Evolutionary conservation across 495 filamentous ascomycete species (phyloP).

Genomic region (Xylaria curta): DNA sequence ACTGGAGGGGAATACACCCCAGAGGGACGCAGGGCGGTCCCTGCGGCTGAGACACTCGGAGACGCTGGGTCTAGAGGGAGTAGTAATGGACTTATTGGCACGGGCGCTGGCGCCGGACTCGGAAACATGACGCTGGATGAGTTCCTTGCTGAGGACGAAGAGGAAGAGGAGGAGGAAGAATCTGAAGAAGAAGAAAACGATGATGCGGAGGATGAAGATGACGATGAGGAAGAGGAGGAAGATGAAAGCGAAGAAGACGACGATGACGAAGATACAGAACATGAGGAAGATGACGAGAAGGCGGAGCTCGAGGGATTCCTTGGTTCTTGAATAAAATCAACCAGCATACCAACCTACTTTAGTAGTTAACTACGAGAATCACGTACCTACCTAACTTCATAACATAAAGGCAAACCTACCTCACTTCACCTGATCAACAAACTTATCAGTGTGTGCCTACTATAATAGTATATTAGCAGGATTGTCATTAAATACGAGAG

Average conservation of each 20-base stretch:
- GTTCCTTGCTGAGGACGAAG: constrained; percentile 76
- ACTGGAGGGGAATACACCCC: constrained; percentile 44
- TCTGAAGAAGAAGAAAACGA: constrained; percentile 42
- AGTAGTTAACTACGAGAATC: not conserved
- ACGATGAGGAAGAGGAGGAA: constrained; percentile 34
- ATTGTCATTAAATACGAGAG: not conserved
- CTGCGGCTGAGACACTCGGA: constrained; percentile 72
- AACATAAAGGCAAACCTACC: not conserved
- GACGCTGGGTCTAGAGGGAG: constrained; percentile 51
- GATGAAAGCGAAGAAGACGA: constrained; percentile 52
- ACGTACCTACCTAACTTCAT: not conserved
- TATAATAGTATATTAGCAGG: not conserved
- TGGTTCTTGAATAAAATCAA: constrained; percentile 27
- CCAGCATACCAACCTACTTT: not conserved
- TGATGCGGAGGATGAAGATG: constrained; percentile 26
- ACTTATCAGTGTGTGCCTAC: not conserved
- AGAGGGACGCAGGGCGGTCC: constrained; percentile 50
- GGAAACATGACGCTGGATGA: constrained; percentile 82
- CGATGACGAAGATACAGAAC: constrained; percentile 49
- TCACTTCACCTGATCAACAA: constrained; percentile 1
- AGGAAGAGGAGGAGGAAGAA: constrained; percentile 54
- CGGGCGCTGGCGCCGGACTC: constrained; percentile 48
- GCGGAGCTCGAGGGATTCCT: constrained; percentile 43
- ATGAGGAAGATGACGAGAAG: constrained; percentile 38
- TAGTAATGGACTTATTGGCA: constrained; percentile 61